Evolutionary conservation across 106 monocot species (phyloP), one percentile per base, ranked within the genome.

Genomic region (Triglochin maritima): DNA sequence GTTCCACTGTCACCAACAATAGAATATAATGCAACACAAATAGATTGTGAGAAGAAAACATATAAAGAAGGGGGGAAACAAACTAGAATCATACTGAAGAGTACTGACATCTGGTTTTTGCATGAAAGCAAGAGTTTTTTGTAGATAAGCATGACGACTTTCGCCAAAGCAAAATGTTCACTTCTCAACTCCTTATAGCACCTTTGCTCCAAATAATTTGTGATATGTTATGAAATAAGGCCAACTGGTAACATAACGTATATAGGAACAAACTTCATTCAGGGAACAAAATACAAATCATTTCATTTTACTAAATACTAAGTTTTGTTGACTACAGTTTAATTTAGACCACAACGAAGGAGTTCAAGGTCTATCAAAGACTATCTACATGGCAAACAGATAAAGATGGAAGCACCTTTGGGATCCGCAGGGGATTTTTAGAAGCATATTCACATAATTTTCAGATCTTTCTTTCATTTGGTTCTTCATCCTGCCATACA

Each of bases 401-500:
- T 52, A 9, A 64, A 14, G 1, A 5, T 50, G 11, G 13, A 62
- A 15, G 44, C 73, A 94, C 94, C 94, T 95, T 95, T 44, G 94
- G 94, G 7, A 90, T 85, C 17, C 94, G 82, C 66, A 90, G 16
- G 66, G 94, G 94, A 68, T 95, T 95, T 80, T 77, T 95, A 14
- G 89, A 90, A 76, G 81, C 87, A 83, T 95, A 95, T 77, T 95
- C 94, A 79, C 94, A 95, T 56, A 95, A 69, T 81, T 90, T 95
- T 53, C 79, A 56, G 11, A 95, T 90, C 75, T 90, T 95, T 62
- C 90, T 76, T 68, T 83, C 87, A 81, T 95, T 89, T 64, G 90
- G 85, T 71, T 72, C 83, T 83, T 83, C 94, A 71, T 87, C 94
- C 94, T 95, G 77, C 64, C 46, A 65, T 64, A 57, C 44, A 49